phyloP scores from a whole-genome alignment of 495 filamentous ascomycete species.

The Rostrohypoxylon terebratum region DNA sequence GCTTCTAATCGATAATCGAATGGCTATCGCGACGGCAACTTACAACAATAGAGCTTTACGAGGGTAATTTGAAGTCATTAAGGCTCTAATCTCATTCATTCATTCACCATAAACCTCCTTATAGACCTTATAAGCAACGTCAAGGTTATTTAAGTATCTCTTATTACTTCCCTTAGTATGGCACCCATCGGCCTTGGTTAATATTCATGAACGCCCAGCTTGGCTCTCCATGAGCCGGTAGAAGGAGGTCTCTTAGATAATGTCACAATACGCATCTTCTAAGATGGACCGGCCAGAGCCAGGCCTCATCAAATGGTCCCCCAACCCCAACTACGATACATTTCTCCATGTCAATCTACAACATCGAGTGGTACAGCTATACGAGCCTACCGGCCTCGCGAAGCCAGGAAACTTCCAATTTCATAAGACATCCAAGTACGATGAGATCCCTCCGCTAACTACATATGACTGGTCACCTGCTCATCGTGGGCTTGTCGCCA shows the following conservation, averaged over 20 bases:
- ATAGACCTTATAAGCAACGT: background rate
- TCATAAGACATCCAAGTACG: conserved; percentile 75
- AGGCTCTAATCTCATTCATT: background rate
- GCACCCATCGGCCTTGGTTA: conserved; percentile 18
- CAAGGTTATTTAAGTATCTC: background rate
- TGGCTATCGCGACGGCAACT: background rate
- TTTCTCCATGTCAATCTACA: conserved; percentile 90
- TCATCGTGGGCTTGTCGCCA: conserved; percentile 75
- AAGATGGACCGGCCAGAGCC: conserved; percentile 66
- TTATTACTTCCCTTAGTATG: background rate
- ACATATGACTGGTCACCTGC: conserved; percentile 96
- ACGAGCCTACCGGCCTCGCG: conserved; percentile 73
- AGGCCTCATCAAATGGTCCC: conserved; percentile 85
- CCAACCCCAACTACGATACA: conserved; percentile 70
- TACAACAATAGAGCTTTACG: background rate
- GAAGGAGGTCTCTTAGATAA: conserved; percentile 1
- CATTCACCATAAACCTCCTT: background rate
- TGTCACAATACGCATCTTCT: conserved; percentile 46
- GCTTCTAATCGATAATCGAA: conserved; percentile 32
- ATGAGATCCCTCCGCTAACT: conserved; percentile 84
- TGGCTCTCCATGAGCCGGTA: background rate
- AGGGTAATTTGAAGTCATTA: background rate
- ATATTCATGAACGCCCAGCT: conserved; percentile 17
- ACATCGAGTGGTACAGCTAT: conserved; percentile 81
- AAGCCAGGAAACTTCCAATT: conserved; percentile 68